phyloP scores from a whole-genome alignment of 192 early-diverging fungal genomes.

The Backusella circina region DNA sequence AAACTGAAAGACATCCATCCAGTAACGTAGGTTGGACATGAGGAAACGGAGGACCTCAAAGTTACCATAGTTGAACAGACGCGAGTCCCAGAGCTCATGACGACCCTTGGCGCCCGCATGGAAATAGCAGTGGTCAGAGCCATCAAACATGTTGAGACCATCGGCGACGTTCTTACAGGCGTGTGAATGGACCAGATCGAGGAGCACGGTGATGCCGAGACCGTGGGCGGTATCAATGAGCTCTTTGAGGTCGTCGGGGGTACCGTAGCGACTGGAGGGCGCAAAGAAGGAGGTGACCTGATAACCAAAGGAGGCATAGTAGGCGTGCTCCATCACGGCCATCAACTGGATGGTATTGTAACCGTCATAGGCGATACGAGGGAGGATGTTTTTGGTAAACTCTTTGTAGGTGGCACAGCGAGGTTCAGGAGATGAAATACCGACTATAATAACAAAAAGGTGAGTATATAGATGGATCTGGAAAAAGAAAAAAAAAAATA shows the following conservation, averaged over 20 bases:
- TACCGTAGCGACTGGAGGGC: conserved; percentile 85
- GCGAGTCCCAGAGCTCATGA: conserved; percentile 91
- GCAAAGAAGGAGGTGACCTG: conserved; percentile 98
- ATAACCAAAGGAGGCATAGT: conserved; percentile 98
- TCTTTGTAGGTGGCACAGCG: conserved; percentile 82
- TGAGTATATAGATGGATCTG: neutral
- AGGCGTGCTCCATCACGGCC: conserved; percentile 98
- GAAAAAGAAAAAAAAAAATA: conserved; percentile 20
- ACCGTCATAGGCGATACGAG: conserved; percentile 78
- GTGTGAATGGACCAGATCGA: conserved; percentile 97
- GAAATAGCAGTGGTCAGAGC: conserved; percentile 95
- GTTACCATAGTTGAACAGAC: conserved; percentile 95
- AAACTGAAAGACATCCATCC: conserved; percentile 87
- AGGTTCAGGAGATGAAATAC: conserved; percentile 85
- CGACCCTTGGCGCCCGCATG: conserved; percentile 83
- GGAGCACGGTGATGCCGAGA: conserved; percentile 79
- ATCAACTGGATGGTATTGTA: conserved; percentile 85
- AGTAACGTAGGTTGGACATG: conserved; percentile 92
- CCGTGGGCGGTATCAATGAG: conserved; percentile 91
- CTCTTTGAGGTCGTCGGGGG: conserved; percentile 90
- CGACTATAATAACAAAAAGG: conserved; percentile 59
- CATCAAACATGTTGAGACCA: conserved; percentile 95
- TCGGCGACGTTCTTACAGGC: conserved; percentile 95
- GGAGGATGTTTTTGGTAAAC: conserved; percentile 82
- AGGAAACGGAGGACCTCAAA: conserved; percentile 93